phyloP scores from a whole-genome alignment of 2,329 filamentous ascomycete genomes.

The Fusarium hostae region DNA sequence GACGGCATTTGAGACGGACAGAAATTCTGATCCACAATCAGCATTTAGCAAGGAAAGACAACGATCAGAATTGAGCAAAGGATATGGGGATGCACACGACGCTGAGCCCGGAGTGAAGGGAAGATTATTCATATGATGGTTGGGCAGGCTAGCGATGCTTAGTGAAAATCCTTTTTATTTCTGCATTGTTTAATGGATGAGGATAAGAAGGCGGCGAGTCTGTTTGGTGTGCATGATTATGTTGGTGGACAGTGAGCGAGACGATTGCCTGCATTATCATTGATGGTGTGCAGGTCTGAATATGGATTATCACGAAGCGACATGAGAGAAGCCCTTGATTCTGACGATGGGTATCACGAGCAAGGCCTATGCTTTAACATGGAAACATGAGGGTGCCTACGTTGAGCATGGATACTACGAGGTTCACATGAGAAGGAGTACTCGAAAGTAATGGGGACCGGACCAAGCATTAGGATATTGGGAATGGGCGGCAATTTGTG shows the following conservation, averaged over 20 bases:
- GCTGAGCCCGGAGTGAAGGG: constrained; percentile 8
- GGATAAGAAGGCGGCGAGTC: constrained; percentile 28
- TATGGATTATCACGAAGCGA: constrained; percentile 18
- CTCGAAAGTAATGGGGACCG: constrained; percentile 5
- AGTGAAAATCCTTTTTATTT: constrained; percentile 34
- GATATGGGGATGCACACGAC: not conserved
- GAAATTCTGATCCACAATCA: not conserved
- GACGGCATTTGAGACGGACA: not conserved
- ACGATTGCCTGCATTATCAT: not conserved
- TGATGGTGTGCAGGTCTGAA: not conserved
- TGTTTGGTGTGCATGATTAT: constrained; percentile 32
- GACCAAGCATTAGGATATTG: constrained; percentile 10
- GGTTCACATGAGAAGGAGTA: constrained; percentile 14
- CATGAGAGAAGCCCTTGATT: not conserved
- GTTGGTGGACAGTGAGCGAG: not conserved
- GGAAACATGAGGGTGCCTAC: not conserved
- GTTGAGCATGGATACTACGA: not conserved
- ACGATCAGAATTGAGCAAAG: not conserved
- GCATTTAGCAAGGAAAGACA: not conserved
- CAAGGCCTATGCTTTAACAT: not conserved
- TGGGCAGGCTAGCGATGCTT: constrained; percentile 42
- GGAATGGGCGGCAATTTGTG: constrained; percentile 31
- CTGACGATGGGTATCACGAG: not conserved
- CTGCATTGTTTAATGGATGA: constrained; percentile 33
- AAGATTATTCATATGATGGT: constrained; percentile 25